A percentile compares a stretch with the other conserved stretches of the same genome.
Conservation (phyloP, 2,329 filamentous ascomycete species). For the Claviceps digitariae region DNA sequence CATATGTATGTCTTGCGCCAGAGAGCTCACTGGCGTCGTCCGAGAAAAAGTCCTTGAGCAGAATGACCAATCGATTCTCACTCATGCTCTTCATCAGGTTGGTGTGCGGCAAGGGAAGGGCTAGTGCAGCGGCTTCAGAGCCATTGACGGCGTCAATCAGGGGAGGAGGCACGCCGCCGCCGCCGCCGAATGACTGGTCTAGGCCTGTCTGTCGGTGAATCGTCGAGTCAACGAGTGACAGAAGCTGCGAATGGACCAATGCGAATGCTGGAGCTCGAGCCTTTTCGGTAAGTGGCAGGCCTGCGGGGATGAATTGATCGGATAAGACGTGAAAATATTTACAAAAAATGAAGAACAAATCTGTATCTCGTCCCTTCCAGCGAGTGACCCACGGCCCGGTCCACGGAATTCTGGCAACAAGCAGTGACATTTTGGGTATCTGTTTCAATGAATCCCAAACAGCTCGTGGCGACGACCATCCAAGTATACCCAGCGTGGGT, state of each 20-base stretch:
- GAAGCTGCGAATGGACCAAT: slow-evolving; percentile 67
- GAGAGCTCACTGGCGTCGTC: slow-evolving; percentile 25
- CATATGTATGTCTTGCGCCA: slow-evolving; percentile 53
- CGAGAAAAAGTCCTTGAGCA: slow-evolving; percentile 67
- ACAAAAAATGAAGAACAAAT: slow-evolving; percentile 82
- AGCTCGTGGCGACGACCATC: slow-evolving; percentile 38
- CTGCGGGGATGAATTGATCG: slow-evolving; percentile 54
- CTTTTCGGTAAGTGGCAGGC: slow-evolving; percentile 39
- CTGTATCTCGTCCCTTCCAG: slow-evolving; percentile 79
- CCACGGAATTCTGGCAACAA: slow-evolving; percentile 66
- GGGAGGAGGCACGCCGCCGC: no score
- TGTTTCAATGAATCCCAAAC: slow-evolving; percentile 47
- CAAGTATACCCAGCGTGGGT: slow-evolving; percentile 41
- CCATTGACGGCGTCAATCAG: slow-evolving; percentile 32
- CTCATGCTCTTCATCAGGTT: slow-evolving; percentile 71
- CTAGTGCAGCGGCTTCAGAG: slow-evolving; percentile 52
- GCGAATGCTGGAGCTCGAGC: slow-evolving; percentile 63
- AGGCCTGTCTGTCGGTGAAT: slow-evolving; percentile 59
- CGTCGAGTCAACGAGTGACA: slow-evolving; percentile 68
- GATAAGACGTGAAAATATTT: slow-evolving; percentile 76
- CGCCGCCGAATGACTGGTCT: slow-evolving; percentile 28
- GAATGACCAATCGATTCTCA: slow-evolving; percentile 74
- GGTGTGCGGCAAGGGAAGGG: slow-evolving; percentile 46
- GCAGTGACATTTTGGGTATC: slow-evolving; percentile 50
- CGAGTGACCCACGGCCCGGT: slow-evolving; percentile 71